Evolutionary conservation across 305 asterid species (phyloP), one percentile per base, ranked within the genome.

Genomic region (Fraxinus xanthoxyloides): DNA sequence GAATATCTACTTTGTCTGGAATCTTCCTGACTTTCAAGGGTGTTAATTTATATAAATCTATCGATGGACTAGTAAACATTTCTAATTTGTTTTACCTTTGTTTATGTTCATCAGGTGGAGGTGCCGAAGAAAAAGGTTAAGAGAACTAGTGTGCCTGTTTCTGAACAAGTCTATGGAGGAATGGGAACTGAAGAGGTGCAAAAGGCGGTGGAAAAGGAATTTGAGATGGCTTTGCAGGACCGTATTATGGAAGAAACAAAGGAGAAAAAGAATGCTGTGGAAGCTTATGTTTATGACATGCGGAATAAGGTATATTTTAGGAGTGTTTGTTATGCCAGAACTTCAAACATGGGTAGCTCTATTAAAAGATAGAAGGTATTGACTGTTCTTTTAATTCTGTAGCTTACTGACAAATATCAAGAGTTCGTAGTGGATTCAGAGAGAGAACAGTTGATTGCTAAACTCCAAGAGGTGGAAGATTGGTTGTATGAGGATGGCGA

Each of bases 211-310:
- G 99, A 95, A 83, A 92, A 94, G 85, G 99, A 95, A 83, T 95
- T 87, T 75, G 98, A 95, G 90, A 94, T 95, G 99, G 98, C 98
- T 77, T 87, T 95, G 90, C 99, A 95, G 93, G 99, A 95, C 75
- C 98, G 98, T 17, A 85, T 95, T 40, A 95, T 94, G 99, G 99
- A 95, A 84, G 99, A 89, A 82, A 87, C 92, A 0, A 89, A 87
- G 76, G 92, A 89, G 80, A 89, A 89, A 80, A 89, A 89, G 85
- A 89, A 87, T 85, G 92, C 90, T 67, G 92, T 89, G 2, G 90
- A 89, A 79, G 81, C 92, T 7, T 89, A 89, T 72, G 92, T 89
- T 46, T 89, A 89, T 77, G 92, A 89, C 59, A 85, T 79, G 90
- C 81, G 92, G 83, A 89, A 89, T 79, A 89, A 89, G 92, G 90